These are phyloP conservation scores for Plantago rigida DNA, from an alignment of 305 asterid genomes.

Conservation along the genomic window DNA sequence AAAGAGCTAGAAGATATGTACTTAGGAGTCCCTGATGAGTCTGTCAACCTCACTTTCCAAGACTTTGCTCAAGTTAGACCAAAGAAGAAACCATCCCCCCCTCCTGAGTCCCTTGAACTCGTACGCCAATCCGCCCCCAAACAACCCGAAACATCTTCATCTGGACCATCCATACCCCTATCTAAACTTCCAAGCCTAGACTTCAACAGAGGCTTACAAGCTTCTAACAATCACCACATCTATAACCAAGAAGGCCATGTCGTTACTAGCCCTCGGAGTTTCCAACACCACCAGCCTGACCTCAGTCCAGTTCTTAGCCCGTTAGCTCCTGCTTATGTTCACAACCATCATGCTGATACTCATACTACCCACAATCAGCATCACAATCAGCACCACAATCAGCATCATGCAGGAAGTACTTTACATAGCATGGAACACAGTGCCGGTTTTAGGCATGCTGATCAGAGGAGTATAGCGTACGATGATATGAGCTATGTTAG, in stretches of 20 bases:
- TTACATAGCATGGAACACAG: slow-evolving; percentile 13
- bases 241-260: not conserved
- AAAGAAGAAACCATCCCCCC: slow-evolving; percentile 20
- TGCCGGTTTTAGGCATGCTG: slow-evolving; percentile 14
- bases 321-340: slow-evolving; percentile 1
- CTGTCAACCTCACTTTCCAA: slow-evolving; percentile 69
- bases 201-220: slow-evolving; percentile 43
- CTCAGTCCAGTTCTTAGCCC: slow-evolving; percentile 13
- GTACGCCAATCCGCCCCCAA: not conserved
- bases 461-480: slow-evolving; percentile 31
- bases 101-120: not conserved
- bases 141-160: slow-evolving; percentile 21
- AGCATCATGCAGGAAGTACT: slow-evolving; percentile 12
- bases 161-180: slow-evolving; percentile 20
- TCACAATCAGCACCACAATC: not conserved
- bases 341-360: not conserved
- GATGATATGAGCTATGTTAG: slow-evolving; percentile 47
- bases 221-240: slow-evolving; percentile 20
- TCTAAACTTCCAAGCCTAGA: slow-evolving; percentile 58
- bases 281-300: slow-evolving; percentile 18
- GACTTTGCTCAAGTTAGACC: slow-evolving; percentile 50
- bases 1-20: slow-evolving; percentile 61
- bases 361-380: slow-evolving; percentile 5
- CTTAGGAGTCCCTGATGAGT: slow-evolving; percentile 63
- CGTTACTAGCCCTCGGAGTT: slow-evolving; percentile 6